These are phyloP conservation scores for Boletus bicolor DNA, from an alignment of 768 basidiomycete species.

Conservation along the genomic window DNA sequence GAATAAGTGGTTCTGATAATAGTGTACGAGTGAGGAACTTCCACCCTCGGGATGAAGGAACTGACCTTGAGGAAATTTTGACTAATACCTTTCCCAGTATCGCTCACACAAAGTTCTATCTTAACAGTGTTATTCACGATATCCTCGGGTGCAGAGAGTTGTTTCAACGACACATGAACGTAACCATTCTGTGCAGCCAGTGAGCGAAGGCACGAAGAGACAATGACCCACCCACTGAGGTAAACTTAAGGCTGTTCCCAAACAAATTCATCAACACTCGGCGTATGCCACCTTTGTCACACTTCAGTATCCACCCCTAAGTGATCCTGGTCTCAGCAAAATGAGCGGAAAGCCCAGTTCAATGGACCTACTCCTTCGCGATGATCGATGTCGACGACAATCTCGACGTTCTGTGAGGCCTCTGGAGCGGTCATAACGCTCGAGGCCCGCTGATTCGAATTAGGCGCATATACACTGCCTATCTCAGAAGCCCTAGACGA, in stretches of 20 bases:
- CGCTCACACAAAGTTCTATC: conserved; percentile 80
- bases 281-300: conserved; percentile 90
- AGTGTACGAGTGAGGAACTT: background rate
- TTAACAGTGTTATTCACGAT: conserved; percentile 59
- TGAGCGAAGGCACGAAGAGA: conserved; percentile 2
- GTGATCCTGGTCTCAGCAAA: conserved; percentile 8
- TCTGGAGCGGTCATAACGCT: conserved; percentile 36
- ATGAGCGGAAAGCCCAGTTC: background rate
- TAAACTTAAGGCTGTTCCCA: conserved; percentile 93
- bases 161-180: conserved; percentile 79
- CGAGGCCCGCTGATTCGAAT: conserved; percentile 43
- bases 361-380: conserved; percentile 53
- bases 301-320: conserved; percentile 83
- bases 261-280: conserved; percentile 93
- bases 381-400: conserved; percentile 81
- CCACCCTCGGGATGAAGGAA: background rate
- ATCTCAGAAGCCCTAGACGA: conserved; percentile 74
- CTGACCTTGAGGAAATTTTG: conserved; percentile 84
- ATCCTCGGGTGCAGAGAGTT: conserved; percentile 56
- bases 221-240: conserved; percentile 49
- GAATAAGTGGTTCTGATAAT: conserved; percentile 79
- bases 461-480: conserved; percentile 88
- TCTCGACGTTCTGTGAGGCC: conserved; percentile 63
- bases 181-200: conserved; percentile 62
- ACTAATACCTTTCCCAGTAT: conserved; percentile 95